Evolutionary conservation across 1,284 basidiomycete genomes (phyloP), one percentile per base, ranked within the genome.

Genomic region (Ceratobasidium sp.): DNA sequence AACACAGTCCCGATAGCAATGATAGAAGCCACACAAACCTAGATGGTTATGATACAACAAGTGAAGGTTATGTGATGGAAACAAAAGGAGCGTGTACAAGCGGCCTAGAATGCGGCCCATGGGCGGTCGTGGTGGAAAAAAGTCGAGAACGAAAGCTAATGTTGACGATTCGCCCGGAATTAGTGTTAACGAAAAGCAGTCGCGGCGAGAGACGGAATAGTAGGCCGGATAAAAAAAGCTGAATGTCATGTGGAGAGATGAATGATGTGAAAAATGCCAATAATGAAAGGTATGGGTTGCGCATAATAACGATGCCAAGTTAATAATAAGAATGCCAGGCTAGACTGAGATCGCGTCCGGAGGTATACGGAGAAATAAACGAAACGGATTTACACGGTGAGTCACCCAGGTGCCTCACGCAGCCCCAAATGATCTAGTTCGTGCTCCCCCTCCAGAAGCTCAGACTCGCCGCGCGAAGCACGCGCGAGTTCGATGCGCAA

Each of bases 401-500:
- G 71, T 74, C 71, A 74, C 61, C 71, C 71, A 43, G 71, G 71
- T 37, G 71, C 59, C 29, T 73, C 70, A 25, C 70, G 70, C 52
- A 73, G 44, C 43, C 71, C 71, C 71, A 74, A 74, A 56, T 74
- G 76, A 57, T 77, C 76, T 56, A 69, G 40, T 51, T 77, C 76
- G 68, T 32, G 34, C 37, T 77, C 76, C 65, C 71, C 76, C 46
- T 77, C 71, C 43, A 73, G 19, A n/a, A 64, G 34, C 37, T 74
- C 71, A 29, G 57, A 22, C 59, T 64, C 57, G 22, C 64, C 76
- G 15, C 78, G 77, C 43, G 73, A 51, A 46, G 78, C 77, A 25
- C 77, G 79, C 15, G 77, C 75, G 22, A 79, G 74, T 44, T 80
- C 71, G 54, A 80, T 79, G 54, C 77, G 76, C 62, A 80, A 52